Percentiles rank a stretch among this genome's conserved stretches.
These are phyloP conservation scores for Rhododendron williamsianum DNA, from an alignment of 148 eudicot genomes.

Conservation along the genomic window DNA sequence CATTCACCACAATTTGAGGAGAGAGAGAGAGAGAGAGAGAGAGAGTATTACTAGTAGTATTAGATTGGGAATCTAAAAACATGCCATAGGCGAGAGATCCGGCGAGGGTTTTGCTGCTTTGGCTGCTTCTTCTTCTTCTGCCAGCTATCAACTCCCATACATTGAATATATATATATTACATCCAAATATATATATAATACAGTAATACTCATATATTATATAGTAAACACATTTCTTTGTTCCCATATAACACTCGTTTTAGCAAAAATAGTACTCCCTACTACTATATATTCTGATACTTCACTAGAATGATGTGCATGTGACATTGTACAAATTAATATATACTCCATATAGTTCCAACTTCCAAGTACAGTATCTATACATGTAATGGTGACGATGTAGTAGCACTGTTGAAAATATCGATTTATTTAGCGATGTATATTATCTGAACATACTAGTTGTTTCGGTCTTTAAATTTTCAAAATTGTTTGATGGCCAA, in stretches of 20 bases:
- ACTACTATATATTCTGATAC: background rate
- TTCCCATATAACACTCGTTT: background rate
- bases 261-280: background rate
- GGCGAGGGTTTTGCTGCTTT: constrained; percentile 60
- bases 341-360: background rate
- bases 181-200: background rate
- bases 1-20: background rate
- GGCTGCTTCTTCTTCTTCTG: constrained; percentile 31
- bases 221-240: background rate
- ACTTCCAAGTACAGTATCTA: too few relatives aligned
- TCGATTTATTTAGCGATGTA: too few relatives aligned
- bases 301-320: background rate
- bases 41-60: constrained; percentile 1
- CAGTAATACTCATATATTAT: background rate
- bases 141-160: constrained; percentile 63
- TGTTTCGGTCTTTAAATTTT: too few relatives aligned
- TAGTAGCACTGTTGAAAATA: too few relatives aligned
- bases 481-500: background rate
- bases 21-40: background rate
- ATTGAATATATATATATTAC: background rate
- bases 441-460: too few relatives aligned
- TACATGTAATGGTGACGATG: too few relatives aligned
- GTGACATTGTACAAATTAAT: background rate
- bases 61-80: constrained; percentile 54
- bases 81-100: constrained; percentile 63